Base-by-base conservation (phyloP, 257 asterid genomes). In the Solanum stenotomum region DNA sequence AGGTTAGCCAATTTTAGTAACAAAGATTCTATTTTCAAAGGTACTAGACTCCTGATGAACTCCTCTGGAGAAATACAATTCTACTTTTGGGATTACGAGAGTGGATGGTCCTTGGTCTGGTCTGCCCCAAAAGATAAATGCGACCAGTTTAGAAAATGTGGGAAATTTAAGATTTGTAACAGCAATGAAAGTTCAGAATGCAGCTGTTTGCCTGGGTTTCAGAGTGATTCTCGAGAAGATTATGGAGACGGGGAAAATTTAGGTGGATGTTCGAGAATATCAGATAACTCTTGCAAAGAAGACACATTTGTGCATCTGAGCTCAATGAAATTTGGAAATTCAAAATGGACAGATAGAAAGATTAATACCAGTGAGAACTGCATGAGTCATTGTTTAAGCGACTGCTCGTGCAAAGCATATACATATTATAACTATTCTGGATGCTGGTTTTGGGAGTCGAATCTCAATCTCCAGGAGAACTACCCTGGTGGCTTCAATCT, bases 1-100 rank as follows among this genome's bases (percentile, higher is more conserved):
- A 9, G 8, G 40, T 34, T 18, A 34, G 46, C 16, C 81, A 34
- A 34, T 23, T 3, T 2, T 38, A 71, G 42, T 16, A 4, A 0
- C 38, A 71, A 31, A 8, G 16, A 4, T 34, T 33, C 44, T 33
- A 34, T 33, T 33, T 72, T 74, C 27, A 0, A 74, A 34, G 14
- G n/a, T 31, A 14, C 82, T 5, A 84, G 90, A 89, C 27, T 91
- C 31, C 16, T 90, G 88, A 88, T 93, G 93, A 78, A 65, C 76
- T 88, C 88, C n/a, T 75, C 89, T 1, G 93, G 95, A 12, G 34
- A 44, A 75, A 63, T 93, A 88, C 92, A 91, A 35, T 91, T 52
- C 59, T 90, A 87, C 29, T 2, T 23, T 1, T 6, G 76, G 83
- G 40, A 13, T 2, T 1, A 37, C 4, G 2, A 18, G 8, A 16